Evolutionary conservation across 148 eudicot species (phyloP).

Genomic region (Diospyros kaki): DNA sequence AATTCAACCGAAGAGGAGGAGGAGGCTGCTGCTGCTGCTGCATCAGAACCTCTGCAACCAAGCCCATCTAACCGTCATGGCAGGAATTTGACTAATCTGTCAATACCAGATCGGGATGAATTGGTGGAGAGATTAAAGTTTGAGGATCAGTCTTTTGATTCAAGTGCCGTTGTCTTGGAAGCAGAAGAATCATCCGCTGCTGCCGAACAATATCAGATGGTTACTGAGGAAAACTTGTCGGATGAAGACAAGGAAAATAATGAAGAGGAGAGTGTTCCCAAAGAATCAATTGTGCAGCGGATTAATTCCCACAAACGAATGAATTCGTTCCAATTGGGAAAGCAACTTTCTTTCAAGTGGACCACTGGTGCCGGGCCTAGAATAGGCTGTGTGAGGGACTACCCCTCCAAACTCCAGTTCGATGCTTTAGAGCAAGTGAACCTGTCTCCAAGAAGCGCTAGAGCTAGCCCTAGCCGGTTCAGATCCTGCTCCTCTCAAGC

Average conservation of each 20-base stretch:
- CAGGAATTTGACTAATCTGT: conserved; percentile 37
- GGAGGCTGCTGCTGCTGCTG: conserved; percentile 11
- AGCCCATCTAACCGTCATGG: conserved; percentile 20
- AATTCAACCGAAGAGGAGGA: conserved; percentile 26
- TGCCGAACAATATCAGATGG: conserved; percentile 9
- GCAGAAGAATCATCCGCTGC: conserved; percentile 26
- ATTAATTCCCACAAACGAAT: conserved; percentile 70
- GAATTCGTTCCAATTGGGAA: conserved; percentile 80
- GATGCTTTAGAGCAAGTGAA: conserved; percentile 67
- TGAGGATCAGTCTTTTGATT: conserved; percentile 26
- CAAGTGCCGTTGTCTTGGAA: neutral
- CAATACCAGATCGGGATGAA: conserved; percentile 56
- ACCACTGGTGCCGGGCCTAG: conserved; percentile 95
- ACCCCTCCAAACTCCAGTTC: conserved; percentile 70
- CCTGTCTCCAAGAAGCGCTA: conserved; percentile 69
- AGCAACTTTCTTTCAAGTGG: conserved; percentile 85
- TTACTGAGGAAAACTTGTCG: conserved; percentile 14
- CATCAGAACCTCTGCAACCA: conserved; percentile 18
- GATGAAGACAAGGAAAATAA: conserved; percentile 28
- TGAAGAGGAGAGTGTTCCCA: conserved; percentile 44
- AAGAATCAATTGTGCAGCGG: conserved; percentile 45
- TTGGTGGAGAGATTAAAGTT: conserved; percentile 29
- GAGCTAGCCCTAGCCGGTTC: conserved; percentile 37
- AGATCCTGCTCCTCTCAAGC: conserved; percentile 33
- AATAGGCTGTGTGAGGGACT: conserved; percentile 85